Conservation (phyloP, 495 filamentous ascomycete genomes). For the Daldinia grandis region DNA sequence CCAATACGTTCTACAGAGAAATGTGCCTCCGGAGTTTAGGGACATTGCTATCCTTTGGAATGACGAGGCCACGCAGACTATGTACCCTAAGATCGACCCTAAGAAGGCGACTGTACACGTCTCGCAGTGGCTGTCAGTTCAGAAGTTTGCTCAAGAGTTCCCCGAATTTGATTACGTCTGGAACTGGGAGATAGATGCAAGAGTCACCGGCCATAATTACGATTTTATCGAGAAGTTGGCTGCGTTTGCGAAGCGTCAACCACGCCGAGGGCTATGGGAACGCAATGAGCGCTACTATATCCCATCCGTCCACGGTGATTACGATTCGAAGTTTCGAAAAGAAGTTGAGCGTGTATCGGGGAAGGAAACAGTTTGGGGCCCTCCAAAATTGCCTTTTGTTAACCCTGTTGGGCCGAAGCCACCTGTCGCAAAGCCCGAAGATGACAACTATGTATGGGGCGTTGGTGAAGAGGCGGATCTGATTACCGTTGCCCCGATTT, state of each 20-base stretch:
- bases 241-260: constrained; percentile 67
- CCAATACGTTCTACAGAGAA: constrained; percentile 57
- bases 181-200: constrained; percentile 81
- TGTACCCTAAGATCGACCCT: constrained; percentile 64
- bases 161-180: constrained; percentile 78
- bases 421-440: constrained; percentile 59
- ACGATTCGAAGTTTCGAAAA: constrained; percentile 60
- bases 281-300: constrained; percentile 77
- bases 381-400: constrained; percentile 61
- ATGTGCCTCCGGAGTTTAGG: constrained; percentile 71
- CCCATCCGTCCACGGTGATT: constrained; percentile 67
- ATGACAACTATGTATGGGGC: constrained; percentile 76
- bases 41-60: constrained; percentile 76
- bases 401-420: constrained; percentile 67
- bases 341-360: constrained; percentile 58
- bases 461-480: constrained; percentile 79
- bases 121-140: constrained; percentile 66
- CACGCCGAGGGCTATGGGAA: constrained; percentile 76
- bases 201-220: constrained; percentile 75
- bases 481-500: constrained; percentile 75
- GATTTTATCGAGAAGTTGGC: constrained; percentile 69
- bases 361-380: constrained; percentile 68
- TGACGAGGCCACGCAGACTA: constrained; percentile 60
- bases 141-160: constrained; percentile 71
- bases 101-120: constrained; percentile 54